Conservation (phyloP, 108 stramenopile species). For the Pseudonitzschia multistriata region DNA sequence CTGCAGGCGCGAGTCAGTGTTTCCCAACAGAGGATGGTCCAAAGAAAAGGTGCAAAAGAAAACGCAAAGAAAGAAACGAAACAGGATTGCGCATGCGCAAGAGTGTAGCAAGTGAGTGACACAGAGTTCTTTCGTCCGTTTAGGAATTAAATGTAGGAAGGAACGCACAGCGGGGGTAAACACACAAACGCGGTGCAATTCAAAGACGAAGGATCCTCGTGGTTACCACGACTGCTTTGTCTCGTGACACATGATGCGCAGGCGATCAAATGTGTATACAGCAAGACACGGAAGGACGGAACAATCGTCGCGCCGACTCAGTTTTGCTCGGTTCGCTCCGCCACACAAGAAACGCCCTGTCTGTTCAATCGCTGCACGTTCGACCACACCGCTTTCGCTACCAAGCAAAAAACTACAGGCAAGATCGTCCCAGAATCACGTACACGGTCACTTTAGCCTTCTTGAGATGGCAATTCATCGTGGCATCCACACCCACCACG, state of each 20-base stretch:
- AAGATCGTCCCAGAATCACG: too few species aligned
- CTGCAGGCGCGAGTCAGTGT: slow-evolving; percentile 22
- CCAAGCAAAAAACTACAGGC: too few species aligned
- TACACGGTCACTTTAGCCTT: slow-evolving; percentile 95
- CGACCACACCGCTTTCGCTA: too few species aligned
- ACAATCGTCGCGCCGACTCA: neutral
- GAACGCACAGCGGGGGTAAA: neutral
- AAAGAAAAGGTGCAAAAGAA: slow-evolving; percentile 5
- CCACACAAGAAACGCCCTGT: too few species aligned
- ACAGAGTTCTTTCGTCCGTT: neutral
- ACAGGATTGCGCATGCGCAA: neutral
- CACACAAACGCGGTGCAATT: neutral
- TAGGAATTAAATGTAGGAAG: neutral
- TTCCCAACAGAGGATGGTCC: neutral
- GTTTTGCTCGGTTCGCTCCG: neutral
- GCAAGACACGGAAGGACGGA: neutral
- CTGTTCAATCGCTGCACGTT: too few species aligned
- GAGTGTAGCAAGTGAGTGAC: neutral
- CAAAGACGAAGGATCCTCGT: neutral
- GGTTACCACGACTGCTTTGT: too few species aligned
- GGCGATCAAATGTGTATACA: too few species aligned
- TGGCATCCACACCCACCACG: slow-evolving; percentile 94
- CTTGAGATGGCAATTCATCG: slow-evolving; percentile 98
- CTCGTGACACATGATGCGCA: too few species aligned
- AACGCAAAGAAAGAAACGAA: neutral